Evolutionary conservation across 352 stramenopile genomes (phyloP), one percentile per base, ranked within the genome.

Genomic region (Globisporangium acanthophoron): DNA sequence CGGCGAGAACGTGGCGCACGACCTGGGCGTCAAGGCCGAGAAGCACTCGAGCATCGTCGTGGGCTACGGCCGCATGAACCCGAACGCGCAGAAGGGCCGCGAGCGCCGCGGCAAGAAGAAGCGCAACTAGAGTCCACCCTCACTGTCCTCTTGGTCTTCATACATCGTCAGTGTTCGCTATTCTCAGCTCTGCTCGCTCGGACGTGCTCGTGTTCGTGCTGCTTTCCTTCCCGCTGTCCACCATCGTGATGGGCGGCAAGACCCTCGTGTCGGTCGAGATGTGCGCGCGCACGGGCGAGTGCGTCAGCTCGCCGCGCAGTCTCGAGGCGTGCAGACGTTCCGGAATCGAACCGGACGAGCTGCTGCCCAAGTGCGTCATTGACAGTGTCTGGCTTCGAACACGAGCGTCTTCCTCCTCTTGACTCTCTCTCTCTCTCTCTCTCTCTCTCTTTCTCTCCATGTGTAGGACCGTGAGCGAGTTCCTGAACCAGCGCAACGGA

Each of bases 31-130:
- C 29, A 96, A 97, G 64, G 83, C 92, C 48, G 90, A 95, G 65
- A 96, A 94, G 61, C 78, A 91, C 46, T 87, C 85, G 58, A 79
- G 87, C 47, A 92, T 98, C 60, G 88, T 85, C 43, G 89, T 98
- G 40, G 96, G 94, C 43, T 98, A 96, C 67, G 95, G 95, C 47
- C 90, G 93, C 62, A 95, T 94, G 74, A 99, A 99, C 78, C 96
- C 96, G 4, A 99, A 99, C 70, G 78, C 93, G 31, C 83, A 94
- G 37, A 98, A 98, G 63, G 96, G 96, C 35, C 89, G 96, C 48
- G 96, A 99, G 69, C 87, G 96, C 58, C 88, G 96, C 58, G 96
- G 96, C 37, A 98, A 99, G 82, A 99, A 98, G 87, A 98, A 99
- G 70, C 76, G 72, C 64, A 89, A 87, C 66, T 87, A 90, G 61